Conservation (phyloP, 1,284 basidiomycete genomes). For the Sanguinoderma infundibulare region DNA sequence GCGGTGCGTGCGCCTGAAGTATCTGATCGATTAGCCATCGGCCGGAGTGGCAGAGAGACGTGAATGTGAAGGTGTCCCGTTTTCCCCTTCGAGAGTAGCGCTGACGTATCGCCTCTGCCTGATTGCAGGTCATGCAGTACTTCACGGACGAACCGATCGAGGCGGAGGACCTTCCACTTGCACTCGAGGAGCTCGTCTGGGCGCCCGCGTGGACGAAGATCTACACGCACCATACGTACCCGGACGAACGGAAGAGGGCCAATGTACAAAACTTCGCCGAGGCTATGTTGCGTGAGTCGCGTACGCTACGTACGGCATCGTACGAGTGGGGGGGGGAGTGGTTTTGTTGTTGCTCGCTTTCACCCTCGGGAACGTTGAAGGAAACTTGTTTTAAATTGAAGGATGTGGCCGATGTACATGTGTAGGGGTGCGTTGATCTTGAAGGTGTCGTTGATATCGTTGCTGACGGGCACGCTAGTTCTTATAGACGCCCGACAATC, state of each 20-base stretch:
- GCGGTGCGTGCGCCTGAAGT: background rate
- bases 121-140: background rate
- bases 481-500: too few species aligned
- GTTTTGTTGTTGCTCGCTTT: too few species aligned
- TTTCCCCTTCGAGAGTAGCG: background rate
- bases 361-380: too few species aligned
- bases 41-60: background rate
- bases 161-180: background rate
- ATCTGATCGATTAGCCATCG: background rate
- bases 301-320: background rate
- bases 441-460: too few species aligned
- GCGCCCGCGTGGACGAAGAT: conserved; percentile 2
- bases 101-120: background rate
- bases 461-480: too few species aligned
- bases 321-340: background rate
- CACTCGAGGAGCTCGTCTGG: conserved; percentile 2
- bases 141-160: background rate
- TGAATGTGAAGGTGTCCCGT: background rate
- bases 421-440: too few species aligned
- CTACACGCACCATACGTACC: background rate
- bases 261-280: background rate
- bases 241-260: background rate
- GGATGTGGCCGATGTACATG: too few species aligned
- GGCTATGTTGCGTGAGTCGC: background rate
- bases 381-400: too few species aligned